A percentile compares a stretch with the other conserved stretches of the same genome.
Evolutionary conservation across 495 filamentous ascomycete genomes (phyloP).

Genomic region (Aspergillus conjunctus): DNA sequence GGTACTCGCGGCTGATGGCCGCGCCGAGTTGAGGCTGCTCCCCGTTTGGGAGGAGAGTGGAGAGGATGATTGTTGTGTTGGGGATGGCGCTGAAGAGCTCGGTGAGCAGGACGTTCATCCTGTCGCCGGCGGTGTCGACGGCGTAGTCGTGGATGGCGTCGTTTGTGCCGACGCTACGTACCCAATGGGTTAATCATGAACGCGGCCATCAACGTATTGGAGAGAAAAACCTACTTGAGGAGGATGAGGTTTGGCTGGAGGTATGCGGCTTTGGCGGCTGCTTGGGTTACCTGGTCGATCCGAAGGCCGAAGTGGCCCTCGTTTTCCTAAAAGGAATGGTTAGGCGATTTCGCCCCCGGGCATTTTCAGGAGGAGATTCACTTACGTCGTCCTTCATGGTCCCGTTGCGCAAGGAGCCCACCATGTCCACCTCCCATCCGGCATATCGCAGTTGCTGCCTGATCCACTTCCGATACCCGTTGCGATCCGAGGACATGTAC

Average conservation of each 20-base stretch:
- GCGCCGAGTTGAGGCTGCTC: conserved; percentile 20
- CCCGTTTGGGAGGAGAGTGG: conserved; percentile 49
- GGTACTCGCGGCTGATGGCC: conserved; percentile 43
- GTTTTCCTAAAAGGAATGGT: conserved; percentile 32
- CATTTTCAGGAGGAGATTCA: background rate
- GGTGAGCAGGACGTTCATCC: conserved; percentile 37
- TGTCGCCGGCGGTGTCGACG: conserved; percentile 28
- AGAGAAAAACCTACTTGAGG: conserved; percentile 33
- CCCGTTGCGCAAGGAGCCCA: conserved; percentile 48
- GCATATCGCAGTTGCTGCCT: conserved; percentile 40
- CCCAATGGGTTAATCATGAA: background rate
- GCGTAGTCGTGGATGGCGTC: conserved; percentile 45
- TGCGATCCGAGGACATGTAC: conserved; percentile 49
- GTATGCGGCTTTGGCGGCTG: conserved; percentile 34
- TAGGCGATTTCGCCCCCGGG: background rate
- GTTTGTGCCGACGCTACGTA: conserved; percentile 48
- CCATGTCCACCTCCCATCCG: conserved; percentile 52
- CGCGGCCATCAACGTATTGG: background rate
- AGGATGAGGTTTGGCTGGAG: conserved; percentile 53
- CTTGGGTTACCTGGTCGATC: conserved; percentile 46
- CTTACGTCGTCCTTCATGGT: conserved; percentile 52
- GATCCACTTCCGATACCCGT: conserved; percentile 56
- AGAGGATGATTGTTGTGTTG: conserved; percentile 49
- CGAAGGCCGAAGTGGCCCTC: conserved; percentile 53
- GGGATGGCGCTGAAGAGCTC: conserved; percentile 42